These are phyloP conservation scores for Cyclotella kingstonii DNA, from an alignment of 108 stramenopile genomes.

Conservation along the genomic window DNA sequence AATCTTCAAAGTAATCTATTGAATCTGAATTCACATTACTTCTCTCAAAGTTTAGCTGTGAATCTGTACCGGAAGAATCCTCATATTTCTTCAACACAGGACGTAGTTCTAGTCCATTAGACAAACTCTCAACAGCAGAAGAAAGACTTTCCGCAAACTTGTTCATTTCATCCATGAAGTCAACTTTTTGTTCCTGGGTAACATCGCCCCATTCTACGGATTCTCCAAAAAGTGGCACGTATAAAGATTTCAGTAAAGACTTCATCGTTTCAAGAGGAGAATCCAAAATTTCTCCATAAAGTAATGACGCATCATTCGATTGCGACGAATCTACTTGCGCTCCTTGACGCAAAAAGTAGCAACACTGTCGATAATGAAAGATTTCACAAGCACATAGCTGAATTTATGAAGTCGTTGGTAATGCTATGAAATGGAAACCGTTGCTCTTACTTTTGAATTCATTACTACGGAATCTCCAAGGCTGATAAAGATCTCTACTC, in stretches of 20 bases:
- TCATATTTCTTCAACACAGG: constrained; percentile 41
- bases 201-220: constrained; percentile 78
- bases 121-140: constrained; percentile 71
- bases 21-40: constrained; percentile 49
- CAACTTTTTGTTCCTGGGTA: constrained; percentile 63
- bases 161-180: constrained; percentile 67
- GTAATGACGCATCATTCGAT: constrained; percentile 56
- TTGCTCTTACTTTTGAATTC: constrained; percentile 48
- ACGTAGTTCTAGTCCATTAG: constrained; percentile 69
- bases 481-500: constrained; percentile 57
- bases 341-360: constrained; percentile 48
- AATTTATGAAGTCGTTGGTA: no score
- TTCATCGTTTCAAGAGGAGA: constrained; percentile 70
- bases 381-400: no score
- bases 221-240: constrained; percentile 59
- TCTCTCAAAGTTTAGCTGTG: constrained; percentile 30
- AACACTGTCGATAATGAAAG: constrained; percentile 20
- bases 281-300: constrained; percentile 74
- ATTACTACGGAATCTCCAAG: constrained; percentile 48
- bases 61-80: constrained; percentile 35
- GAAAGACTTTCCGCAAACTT: constrained; percentile 62
- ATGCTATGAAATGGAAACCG: not conserved
- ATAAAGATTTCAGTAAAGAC: constrained; percentile 57
- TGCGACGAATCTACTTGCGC: constrained; percentile 24
- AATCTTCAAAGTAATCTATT: constrained; percentile 62